Evolutionary conservation across 2,329 filamentous ascomycete species (phyloP), one percentile per base, ranked within the genome.

Genomic region (Neurospora sp.): DNA sequence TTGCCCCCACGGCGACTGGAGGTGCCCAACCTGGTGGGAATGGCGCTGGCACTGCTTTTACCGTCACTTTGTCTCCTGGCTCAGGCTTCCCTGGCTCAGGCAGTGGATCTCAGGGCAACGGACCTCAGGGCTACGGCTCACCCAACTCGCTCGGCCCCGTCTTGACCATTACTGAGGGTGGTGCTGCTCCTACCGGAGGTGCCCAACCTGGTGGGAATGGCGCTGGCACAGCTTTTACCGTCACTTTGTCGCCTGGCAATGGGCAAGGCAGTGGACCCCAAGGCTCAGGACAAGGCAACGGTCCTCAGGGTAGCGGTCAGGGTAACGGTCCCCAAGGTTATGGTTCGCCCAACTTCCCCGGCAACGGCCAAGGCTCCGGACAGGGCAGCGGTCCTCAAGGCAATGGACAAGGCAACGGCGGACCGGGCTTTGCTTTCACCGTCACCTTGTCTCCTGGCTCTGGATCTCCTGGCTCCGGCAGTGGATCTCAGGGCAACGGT

Each of bases 111-210:
- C 28, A 33, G 28, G 33, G 40, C 15, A 41, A n/a, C 15, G 40
- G 15, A n/a, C 15, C 40, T 41, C 40, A 41, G 17, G 40, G 40
- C 6, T n/a, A 41, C 40, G 40, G 40, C 40, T 41, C 40, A 41
- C 40, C 40, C 15, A 41, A 41, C 40, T 11, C n/a, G 17, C 17
- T 52, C 10, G 43, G 43, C 3, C 43, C 43, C 36, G 19, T 41
- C 8, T 41, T 65, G 28, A 70, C 69, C 17, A 66, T 70, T 12
- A 70, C 66, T 8, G 46, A 68, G 33, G 57, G 52, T 33, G 52
- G 52, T 57, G 52, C 23, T 57, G 23, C 52, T 57, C 52, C 52
- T 17, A 57, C 52, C 12, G 52, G 52, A 57, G 12, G 52, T 57
- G 28, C 17, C 40, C 57, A 38, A 57, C 37, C 38, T 33, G 52